Conservation (phyloP, 768 basidiomycete species). For the Boletus rex-veris region DNA sequence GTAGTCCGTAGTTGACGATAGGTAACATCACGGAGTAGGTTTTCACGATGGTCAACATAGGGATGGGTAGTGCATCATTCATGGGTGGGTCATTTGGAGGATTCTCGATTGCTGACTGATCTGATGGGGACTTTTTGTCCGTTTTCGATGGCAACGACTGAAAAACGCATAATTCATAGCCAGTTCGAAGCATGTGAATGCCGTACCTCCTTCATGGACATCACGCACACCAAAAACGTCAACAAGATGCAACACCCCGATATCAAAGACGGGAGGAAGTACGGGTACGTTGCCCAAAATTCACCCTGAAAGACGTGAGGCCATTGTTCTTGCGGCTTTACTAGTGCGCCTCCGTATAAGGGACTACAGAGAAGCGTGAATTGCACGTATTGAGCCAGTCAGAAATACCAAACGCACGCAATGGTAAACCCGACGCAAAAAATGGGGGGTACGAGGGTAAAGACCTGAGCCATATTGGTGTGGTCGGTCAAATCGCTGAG, state of each 20-base stretch:
- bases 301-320: slow-evolving; percentile 42
- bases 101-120: neutral
- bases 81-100: neutral
- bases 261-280: slow-evolving; percentile 35
- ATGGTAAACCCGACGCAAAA: neutral
- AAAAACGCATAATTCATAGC: neutral
- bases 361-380: slow-evolving; percentile 36
- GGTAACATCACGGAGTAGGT: slow-evolving; percentile 37
- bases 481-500: neutral
- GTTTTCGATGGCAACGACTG: slow-evolving; percentile 27
- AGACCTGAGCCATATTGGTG: neutral
- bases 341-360: slow-evolving; percentile 54
- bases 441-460: neutral
- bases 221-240: slow-evolving; percentile 15
- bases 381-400: neutral
- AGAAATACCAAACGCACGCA: neutral
- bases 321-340: slow-evolving; percentile 53
- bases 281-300: slow-evolving; percentile 38
- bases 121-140: neutral
- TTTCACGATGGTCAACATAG: slow-evolving; percentile 35
- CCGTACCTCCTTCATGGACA: slow-evolving; percentile 33
- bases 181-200: neutral
- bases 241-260: slow-evolving; percentile 15
- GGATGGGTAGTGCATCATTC: slow-evolving; percentile 6
- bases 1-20: slow-evolving; percentile 39